phyloP scores from a whole-genome alignment of 768 basidiomycete genomes.

The Inosperma sp. region DNA sequence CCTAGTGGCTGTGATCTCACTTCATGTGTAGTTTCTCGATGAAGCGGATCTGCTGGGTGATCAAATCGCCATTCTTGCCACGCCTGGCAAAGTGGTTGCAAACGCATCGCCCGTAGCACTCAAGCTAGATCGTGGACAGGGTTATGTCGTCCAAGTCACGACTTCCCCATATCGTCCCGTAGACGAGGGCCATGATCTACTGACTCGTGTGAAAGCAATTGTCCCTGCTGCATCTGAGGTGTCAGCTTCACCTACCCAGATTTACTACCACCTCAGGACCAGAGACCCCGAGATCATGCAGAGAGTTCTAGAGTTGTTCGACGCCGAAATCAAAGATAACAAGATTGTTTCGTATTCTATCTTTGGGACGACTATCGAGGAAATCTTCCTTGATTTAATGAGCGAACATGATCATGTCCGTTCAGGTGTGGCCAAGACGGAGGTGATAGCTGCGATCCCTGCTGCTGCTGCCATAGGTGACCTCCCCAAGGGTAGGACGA shows the following conservation, averaged over 20 bases:
- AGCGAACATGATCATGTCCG: slow-evolving; percentile 31
- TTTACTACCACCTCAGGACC: slow-evolving; percentile 54
- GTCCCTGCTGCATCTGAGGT: slow-evolving; percentile 44
- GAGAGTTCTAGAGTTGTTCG: slow-evolving; percentile 51
- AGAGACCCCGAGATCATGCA: slow-evolving; percentile 54
- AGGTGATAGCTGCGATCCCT: slow-evolving; percentile 18
- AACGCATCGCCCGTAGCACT: slow-evolving; percentile 70
- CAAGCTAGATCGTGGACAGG: slow-evolving; percentile 66
- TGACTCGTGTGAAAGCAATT: slow-evolving; percentile 39
- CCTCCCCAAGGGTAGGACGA: slow-evolving; percentile 48
- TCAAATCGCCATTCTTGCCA: slow-evolving; percentile 67
- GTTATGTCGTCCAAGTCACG: slow-evolving; percentile 59
- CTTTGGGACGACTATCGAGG: slow-evolving; percentile 71
- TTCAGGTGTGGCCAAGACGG: slow-evolving; percentile 20
- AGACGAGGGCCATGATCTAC: slow-evolving; percentile 31
- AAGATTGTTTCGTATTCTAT: slow-evolving; percentile 57
- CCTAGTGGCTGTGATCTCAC: no score
- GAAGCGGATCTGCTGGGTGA: slow-evolving; percentile 78
- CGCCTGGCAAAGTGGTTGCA: slow-evolving; percentile 71
- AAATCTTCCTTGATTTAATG: slow-evolving; percentile 77
- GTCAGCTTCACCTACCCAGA: slow-evolving; percentile 39
- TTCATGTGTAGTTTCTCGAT: slow-evolving; percentile 53
- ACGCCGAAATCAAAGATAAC: slow-evolving; percentile 36
- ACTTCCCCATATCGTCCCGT: slow-evolving; percentile 33
- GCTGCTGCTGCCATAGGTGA: slow-evolving; percentile 29